phyloP scores from a whole-genome alignment of 2,329 filamentous ascomycete species.

The Boeremia exigua region DNA sequence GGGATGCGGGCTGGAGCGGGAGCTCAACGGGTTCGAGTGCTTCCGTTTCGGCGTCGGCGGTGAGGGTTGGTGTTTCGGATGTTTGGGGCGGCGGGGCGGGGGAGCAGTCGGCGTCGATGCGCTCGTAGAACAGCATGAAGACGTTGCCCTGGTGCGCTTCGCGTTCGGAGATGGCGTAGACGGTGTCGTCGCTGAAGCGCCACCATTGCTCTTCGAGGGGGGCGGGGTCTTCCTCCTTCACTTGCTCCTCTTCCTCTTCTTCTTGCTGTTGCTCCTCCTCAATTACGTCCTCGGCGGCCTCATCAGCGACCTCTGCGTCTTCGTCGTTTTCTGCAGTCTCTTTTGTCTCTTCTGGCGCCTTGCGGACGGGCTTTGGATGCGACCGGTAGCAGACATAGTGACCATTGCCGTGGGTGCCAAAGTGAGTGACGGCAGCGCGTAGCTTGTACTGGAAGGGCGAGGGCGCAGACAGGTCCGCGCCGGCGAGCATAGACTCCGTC shows the following conservation, averaged over 20 bases:
- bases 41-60: no score
- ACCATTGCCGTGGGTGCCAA: conserved; percentile 89
- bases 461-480: conserved; percentile 43
- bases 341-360: conserved; percentile 3
- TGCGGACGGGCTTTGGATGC: conserved; percentile 54
- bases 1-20: neutral
- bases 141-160: conserved; percentile 79
- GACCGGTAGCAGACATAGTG: conserved; percentile 93
- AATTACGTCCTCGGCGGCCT: neutral
- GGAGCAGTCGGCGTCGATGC: conserved; percentile 27
- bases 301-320: conserved; percentile 19
- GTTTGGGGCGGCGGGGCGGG: no score
- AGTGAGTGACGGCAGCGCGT: conserved; percentile 84
- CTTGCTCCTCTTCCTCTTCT: conserved; percentile 3
- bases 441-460: conserved; percentile 69
- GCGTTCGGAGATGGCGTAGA: conserved; percentile 74
- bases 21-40: neutral
- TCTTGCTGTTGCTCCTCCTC: neutral
- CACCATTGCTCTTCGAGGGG: conserved; percentile 72
- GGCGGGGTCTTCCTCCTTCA: conserved; percentile 24
- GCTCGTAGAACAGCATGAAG: conserved; percentile 97
- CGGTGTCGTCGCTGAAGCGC: conserved; percentile 87
- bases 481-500: conserved; percentile 72
- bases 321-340: conserved; percentile 7
- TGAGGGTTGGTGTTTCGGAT: no score